A percentile compares a stretch with the other conserved stretches of the same genome.
Conservation (phyloP, 2,329 filamentous ascomycete species). For the Gliomastix tumulicola region DNA sequence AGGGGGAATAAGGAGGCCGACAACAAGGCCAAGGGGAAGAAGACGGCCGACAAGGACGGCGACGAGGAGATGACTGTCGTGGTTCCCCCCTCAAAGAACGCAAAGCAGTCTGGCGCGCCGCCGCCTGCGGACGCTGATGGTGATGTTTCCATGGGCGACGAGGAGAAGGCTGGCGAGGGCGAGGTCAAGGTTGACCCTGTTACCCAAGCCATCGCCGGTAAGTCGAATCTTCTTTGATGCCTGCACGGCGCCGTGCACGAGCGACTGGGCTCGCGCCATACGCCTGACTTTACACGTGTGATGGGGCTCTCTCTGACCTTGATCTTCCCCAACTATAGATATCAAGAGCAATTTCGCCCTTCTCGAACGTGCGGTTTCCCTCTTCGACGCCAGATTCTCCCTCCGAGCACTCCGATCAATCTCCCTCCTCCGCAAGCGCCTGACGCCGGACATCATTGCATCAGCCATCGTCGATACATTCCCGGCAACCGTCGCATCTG, state of each 20-base stretch:
- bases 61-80: slow-evolving; percentile 79
- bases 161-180: slow-evolving; percentile 43
- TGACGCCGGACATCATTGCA: slow-evolving; percentile 74
- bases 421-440: slow-evolving; percentile 87
- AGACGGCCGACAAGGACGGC: slow-evolving; percentile 51
- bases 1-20: slow-evolving; percentile 61
- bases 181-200: slow-evolving; percentile 54
- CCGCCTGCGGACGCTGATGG: slow-evolving; percentile 55
- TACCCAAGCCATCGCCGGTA: slow-evolving; percentile 54
- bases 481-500: slow-evolving; percentile 52
- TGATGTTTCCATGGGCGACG: slow-evolving; percentile 65
- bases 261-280: too few species aligned
- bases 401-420: slow-evolving; percentile 91
- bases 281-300: too few species aligned
- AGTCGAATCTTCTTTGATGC: too few species aligned
- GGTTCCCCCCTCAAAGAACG: slow-evolving; percentile 64
- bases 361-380: slow-evolving; percentile 81
- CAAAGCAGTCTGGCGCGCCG: slow-evolving; percentile 49
- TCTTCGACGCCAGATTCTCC: slow-evolving; percentile 93
- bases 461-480: slow-evolving; percentile 79
- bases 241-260: too few species aligned
- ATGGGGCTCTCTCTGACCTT: too few species aligned
- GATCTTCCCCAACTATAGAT: too few species aligned
- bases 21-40: slow-evolving; percentile 58
- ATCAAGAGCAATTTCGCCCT: slow-evolving; percentile 92